These are phyloP conservation scores for Aegilops umbellulata DNA, from an alignment of 176 grass and related monocot genomes.

Conservation along the genomic window DNA sequence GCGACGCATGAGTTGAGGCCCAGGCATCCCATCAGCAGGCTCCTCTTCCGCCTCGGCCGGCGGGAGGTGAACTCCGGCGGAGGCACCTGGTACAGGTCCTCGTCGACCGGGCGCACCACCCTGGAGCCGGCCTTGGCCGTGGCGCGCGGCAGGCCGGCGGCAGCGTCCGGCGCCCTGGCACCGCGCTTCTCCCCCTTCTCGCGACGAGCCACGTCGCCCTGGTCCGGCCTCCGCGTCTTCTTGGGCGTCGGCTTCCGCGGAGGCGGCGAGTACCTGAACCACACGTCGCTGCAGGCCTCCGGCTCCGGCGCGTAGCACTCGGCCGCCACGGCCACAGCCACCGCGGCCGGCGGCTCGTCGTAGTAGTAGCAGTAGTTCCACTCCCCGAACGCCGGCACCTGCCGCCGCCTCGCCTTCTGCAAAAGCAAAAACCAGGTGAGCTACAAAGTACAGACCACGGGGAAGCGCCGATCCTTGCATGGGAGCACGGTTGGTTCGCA, in stretches of 20 bases:
- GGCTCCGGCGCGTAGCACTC: neutral
- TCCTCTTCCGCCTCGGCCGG: neutral
- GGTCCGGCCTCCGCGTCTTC: conserved; percentile 11
- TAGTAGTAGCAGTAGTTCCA: conserved; percentile 41
- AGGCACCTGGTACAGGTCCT: conserved; percentile 35
- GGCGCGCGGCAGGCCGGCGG: neutral
- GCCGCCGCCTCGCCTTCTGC: conserved; percentile 10
- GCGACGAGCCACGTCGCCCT: neutral
- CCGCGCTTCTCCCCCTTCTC: neutral
- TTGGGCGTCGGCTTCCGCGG: conserved; percentile 3
- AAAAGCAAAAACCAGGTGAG: neutral
- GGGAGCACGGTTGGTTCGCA: neutral
- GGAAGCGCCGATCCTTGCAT: neutral
- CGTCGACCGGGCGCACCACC: conserved; percentile 22
- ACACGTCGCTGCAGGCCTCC: conserved; percentile 27
- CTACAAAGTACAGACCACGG: neutral
- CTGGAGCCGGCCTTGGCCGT: neutral
- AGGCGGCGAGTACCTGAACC: conserved; percentile 32
- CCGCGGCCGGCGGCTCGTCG: neutral
- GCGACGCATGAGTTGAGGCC: conserved; percentile 19
- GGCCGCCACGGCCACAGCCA: neutral
- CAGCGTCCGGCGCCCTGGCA: neutral
- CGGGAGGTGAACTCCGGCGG: neutral
- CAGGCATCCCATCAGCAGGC: conserved; percentile 29
- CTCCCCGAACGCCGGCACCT: conserved; percentile 39